phyloP scores from a whole-genome alignment of 1,284 basidiomycete genomes.

The Ceratobasidium papillatum region DNA sequence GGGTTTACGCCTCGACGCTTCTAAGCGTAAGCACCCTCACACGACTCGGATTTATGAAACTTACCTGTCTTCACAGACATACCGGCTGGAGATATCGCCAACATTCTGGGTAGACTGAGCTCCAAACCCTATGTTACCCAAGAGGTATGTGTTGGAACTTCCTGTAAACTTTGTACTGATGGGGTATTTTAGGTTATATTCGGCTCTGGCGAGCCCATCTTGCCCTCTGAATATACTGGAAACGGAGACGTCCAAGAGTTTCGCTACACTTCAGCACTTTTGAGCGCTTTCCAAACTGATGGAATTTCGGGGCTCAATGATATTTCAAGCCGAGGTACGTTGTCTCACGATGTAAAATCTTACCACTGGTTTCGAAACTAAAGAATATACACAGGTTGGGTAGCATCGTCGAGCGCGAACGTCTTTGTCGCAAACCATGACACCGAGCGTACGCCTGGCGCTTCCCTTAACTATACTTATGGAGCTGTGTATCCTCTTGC shows the following conservation, averaged over 20 bases:
- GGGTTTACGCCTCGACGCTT: conserved; percentile 71
- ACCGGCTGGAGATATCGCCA: conserved; percentile 60
- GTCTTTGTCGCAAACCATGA: conserved; percentile 75
- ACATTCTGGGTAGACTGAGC: conserved; percentile 61
- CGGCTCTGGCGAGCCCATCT: background rate
- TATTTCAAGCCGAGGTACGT: conserved; percentile 62
- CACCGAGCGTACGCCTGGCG: conserved; percentile 62
- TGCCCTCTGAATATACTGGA: background rate
- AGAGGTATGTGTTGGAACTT: conserved; percentile 41
- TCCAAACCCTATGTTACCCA: conserved; percentile 45
- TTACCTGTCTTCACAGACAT: conserved; percentile 57
- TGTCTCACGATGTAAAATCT: background rate
- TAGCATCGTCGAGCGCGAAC: conserved; percentile 63
- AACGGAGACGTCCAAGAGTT: conserved; percentile 16
- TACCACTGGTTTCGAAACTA: background rate
- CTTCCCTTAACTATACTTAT: conserved; percentile 66
- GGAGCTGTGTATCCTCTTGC: conserved; percentile 68
- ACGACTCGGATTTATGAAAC: background rate
- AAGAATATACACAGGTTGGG: conserved; percentile 59
- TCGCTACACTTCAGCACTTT: conserved; percentile 3
- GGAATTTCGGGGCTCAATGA: conserved; percentile 46
- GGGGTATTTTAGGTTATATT: background rate
- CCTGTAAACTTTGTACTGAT: background rate
- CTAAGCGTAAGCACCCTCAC: conserved; percentile 62
- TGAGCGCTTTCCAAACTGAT: background rate